These are phyloP conservation scores for Apostasia shenzhenica DNA, from an alignment of 106 monocot species.

Conservation along the genomic window DNA sequence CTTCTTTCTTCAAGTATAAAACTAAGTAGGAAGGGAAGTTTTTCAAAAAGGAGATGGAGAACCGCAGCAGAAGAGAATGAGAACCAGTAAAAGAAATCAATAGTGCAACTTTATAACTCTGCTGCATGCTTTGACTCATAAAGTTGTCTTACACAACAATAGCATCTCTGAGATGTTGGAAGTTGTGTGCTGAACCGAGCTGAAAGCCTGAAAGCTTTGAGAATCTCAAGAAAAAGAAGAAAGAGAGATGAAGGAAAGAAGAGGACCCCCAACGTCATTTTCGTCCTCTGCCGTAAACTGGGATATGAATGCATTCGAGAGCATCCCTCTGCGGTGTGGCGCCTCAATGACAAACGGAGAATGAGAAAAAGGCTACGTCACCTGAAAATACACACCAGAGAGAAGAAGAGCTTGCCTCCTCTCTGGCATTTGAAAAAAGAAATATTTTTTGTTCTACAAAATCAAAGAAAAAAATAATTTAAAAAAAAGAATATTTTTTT, in stretches of 20 bases:
- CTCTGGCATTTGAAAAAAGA: neutral
- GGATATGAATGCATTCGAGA: neutral
- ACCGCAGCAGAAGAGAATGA: neutral
- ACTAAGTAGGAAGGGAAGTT: neutral
- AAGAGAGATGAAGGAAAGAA: neutral
- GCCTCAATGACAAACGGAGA: neutral
- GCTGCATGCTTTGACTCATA: neutral
- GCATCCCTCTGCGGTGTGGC: neutral
- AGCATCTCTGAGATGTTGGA: neutral
- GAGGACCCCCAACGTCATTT: neutral
- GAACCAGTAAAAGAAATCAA: neutral
- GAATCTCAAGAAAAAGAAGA: neutral
- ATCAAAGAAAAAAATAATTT: neutral
- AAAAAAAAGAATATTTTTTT: neutral
- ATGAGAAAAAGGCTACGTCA: neutral
- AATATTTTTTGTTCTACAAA: neutral
- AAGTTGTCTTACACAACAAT: neutral
- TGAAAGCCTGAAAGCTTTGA: neutral
- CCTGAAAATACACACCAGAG: neutral
- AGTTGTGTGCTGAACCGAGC: slow-evolving; percentile 18
- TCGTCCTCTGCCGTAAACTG: slow-evolving; percentile 1
- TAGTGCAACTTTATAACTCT: slow-evolving; percentile 21
- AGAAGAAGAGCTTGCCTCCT: neutral
- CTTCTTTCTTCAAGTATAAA: neutral
- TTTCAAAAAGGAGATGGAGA: neutral